These are phyloP conservation scores for Spathaspora arborariae DNA, from an alignment of 805 yeast genomes.

Conservation along the genomic window DNA sequence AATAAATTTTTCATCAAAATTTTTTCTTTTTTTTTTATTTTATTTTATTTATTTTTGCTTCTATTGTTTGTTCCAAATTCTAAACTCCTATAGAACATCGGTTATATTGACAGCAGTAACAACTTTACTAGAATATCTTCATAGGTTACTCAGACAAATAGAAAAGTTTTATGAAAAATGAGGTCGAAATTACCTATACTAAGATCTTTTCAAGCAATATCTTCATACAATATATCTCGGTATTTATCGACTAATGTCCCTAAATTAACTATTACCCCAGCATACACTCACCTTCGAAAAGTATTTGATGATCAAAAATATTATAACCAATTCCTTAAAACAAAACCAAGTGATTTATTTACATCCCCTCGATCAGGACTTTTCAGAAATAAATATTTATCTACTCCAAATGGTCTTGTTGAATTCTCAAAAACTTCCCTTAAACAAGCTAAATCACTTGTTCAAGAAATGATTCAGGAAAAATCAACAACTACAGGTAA, in stretches of 20 bases:
- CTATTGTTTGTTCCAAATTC: background rate
- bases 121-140: too few relatives aligned
- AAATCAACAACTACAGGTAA: slow-evolving; percentile 35
- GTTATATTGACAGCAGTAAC: background rate
- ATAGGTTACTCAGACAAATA: too few relatives aligned
- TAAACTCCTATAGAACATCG: background rate
- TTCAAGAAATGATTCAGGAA: slow-evolving; percentile 47
- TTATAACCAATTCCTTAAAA: slow-evolving; percentile 50
- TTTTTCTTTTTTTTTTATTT: background rate
- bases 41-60: too few relatives aligned
- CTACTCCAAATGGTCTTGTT: slow-evolving; percentile 65
- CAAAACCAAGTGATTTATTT: slow-evolving; percentile 9
- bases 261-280: background rate
- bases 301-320: slow-evolving; percentile 61
- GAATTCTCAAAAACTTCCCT: slow-evolving; percentile 66
- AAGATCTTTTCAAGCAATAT: background rate
- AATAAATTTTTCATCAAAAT: background rate
- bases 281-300: slow-evolving; percentile 26
- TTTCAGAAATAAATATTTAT: slow-evolving; percentile 68
- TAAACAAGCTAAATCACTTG: slow-evolving; percentile 59
- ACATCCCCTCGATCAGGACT: slow-evolving; percentile 46
- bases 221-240: background rate
- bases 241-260: background rate
- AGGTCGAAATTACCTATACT: background rate
- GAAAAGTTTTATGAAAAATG: background rate